A percentile compares a stretch with the other conserved stretches of the same genome.
These are phyloP conservation scores for Colletotrichum limetticola DNA, from an alignment of 2,329 filamentous ascomycete genomes.

Conservation along the genomic window DNA sequence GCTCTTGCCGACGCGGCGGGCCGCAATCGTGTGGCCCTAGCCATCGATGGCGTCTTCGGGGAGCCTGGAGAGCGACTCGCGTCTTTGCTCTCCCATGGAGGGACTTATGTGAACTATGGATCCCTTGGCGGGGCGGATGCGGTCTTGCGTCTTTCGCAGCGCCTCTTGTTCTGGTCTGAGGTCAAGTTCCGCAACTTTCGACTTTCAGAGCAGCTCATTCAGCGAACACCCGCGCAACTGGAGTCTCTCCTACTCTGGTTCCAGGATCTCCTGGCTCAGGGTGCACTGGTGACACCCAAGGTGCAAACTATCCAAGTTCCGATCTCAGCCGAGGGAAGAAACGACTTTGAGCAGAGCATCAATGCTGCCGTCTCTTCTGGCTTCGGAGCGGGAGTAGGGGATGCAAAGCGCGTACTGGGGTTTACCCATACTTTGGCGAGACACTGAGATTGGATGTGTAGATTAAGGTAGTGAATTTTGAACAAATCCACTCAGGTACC, in stretches of 20 bases:
- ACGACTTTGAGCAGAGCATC: not conserved
- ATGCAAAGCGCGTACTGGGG: not conserved
- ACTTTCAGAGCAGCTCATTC: not conserved
- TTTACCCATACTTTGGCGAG: not conserved
- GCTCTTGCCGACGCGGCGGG: not conserved
- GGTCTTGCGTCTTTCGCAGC: not conserved
- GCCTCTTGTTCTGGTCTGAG: conserved; percentile 2
- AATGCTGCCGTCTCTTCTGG: not conserved
- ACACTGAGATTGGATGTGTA: not conserved
- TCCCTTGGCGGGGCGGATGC: conserved; percentile 26
- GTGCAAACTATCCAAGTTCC: not conserved
- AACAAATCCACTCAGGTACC: no score
- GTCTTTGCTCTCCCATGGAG: conserved; percentile 31
- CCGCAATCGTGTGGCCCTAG: conserved; percentile 25
- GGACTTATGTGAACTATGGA: conserved; percentile 36
- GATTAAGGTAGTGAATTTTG: not conserved
- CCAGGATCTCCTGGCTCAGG: not conserved
- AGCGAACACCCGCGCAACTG: not conserved
- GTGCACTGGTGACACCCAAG: not conserved
- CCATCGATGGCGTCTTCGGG: conserved; percentile 37
- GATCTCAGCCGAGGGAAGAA: not conserved
- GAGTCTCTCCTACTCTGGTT: not conserved
- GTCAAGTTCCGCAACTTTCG: conserved; percentile 16
- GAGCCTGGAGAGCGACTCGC: conserved; percentile 29
- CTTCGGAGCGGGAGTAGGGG: not conserved